A percentile compares a stretch with the other conserved stretches of the same genome.
phyloP scores from a whole-genome alignment of 2,329 filamentous ascomycete genomes.

The Paradendryphiella salina region DNA sequence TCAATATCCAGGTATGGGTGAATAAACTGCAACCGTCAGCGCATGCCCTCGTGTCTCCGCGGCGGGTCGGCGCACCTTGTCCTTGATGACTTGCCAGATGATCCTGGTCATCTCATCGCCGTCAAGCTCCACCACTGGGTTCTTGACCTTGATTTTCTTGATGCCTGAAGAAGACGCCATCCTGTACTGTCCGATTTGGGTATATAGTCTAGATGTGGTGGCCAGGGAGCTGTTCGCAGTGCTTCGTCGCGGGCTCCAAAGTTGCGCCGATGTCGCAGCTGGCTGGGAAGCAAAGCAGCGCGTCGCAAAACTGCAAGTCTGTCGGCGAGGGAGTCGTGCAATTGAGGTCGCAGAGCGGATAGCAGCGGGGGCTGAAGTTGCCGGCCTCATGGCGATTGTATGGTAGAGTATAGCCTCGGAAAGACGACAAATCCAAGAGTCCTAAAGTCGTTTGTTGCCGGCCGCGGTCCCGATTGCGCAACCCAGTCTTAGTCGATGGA shows the following conservation, averaged over 20 bases:
- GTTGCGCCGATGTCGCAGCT: conserved; percentile 30
- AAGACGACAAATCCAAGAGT: conserved; percentile 12
- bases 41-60: not conserved
- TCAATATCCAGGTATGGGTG: conserved; percentile 94
- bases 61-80: conserved; percentile 62
- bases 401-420: conserved; percentile 36
- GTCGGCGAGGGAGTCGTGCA: conserved; percentile 26
- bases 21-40: conserved; percentile 67
- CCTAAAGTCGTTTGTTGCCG: conserved; percentile 26
- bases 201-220: conserved; percentile 10
- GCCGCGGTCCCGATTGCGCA: conserved; percentile 32
- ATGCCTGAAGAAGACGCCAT: conserved; percentile 68
- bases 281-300: conserved; percentile 32
- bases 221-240: conserved; percentile 13
- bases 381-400: conserved; percentile 36
- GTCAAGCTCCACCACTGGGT: conserved; percentile 96
- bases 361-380: conserved; percentile 33
- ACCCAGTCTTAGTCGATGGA: conserved; percentile 11
- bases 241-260: conserved; percentile 22
- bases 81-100: conserved; percentile 99
- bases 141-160: conserved; percentile 99
- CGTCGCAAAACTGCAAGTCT: conserved; percentile 38
- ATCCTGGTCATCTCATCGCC: conserved; percentile 96
- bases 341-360: conserved; percentile 30
- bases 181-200: conserved; percentile 28